A percentile compares a stretch with the other conserved stretches of the same genome.
These are phyloP conservation scores for Fraxinus floribunda DNA, from an alignment of 305 asterid genomes.

Conservation along the genomic window DNA sequence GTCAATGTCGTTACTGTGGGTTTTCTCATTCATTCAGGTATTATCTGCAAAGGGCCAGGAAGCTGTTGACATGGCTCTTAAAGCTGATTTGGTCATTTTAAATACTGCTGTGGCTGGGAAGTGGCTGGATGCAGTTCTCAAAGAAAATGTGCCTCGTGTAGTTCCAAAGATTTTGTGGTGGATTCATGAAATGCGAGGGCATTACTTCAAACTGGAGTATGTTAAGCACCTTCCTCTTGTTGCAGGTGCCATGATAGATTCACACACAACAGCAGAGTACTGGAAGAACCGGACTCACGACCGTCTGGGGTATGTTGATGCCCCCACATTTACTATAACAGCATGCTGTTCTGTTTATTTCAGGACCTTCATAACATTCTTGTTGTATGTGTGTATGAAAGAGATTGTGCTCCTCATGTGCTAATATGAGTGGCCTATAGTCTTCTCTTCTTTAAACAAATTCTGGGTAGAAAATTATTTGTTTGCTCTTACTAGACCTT, in stretches of 20 bases:
- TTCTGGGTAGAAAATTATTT: background rate
- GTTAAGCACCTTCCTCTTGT: conserved; percentile 98
- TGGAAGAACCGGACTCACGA: conserved; percentile 88
- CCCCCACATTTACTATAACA: background rate
- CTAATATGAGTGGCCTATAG: background rate
- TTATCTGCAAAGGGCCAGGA: conserved; percentile 73
- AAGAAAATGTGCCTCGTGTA: conserved; percentile 65
- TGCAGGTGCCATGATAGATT: conserved; percentile 99
- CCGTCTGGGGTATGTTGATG: conserved; percentile 57
- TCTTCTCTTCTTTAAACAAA: background rate
- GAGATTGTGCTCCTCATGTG: background rate
- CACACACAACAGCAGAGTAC: conserved; percentile 80
- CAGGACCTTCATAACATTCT: background rate
- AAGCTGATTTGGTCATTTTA: conserved; percentile 77
- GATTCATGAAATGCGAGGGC: conserved; percentile 99
- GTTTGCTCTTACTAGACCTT: background rate
- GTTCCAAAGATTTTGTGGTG: conserved; percentile 99
- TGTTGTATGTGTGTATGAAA: background rate
- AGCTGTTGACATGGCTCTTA: conserved; percentile 73
- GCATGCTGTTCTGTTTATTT: background rate
- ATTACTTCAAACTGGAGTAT: conserved; percentile 91
- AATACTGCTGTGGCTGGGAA: conserved; percentile 98
- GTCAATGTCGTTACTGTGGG: background rate
- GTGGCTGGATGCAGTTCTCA: conserved; percentile 91
- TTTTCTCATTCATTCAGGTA: conserved; percentile 46